phyloP scores from a whole-genome alignment of 805 yeast species.

The Lachancea lanzarotensis region DNA sequence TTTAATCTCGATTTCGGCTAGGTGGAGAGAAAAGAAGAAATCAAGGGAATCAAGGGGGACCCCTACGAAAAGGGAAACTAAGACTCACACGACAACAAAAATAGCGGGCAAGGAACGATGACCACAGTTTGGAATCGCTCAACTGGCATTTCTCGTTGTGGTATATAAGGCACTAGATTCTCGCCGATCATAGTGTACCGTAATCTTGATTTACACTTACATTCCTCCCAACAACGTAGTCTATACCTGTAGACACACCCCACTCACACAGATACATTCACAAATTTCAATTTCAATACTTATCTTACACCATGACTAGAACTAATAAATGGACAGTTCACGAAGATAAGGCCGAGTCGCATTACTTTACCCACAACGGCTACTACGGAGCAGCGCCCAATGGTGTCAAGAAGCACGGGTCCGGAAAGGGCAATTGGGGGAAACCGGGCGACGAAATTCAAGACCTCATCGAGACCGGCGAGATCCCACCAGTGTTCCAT shows the following conservation, averaged over 20 bases:
- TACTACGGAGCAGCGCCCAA: conserved; percentile 62
- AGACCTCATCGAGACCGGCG: conserved; percentile 54
- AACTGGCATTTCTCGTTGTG: too few species aligned
- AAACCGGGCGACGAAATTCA: conserved; percentile 68
- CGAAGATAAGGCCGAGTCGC: conserved; percentile 53
- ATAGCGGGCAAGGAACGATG: too few species aligned
- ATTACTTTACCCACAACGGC: conserved; percentile 77
- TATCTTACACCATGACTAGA: conserved; percentile 52
- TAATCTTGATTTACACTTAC: too few species aligned
- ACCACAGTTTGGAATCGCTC: too few species aligned
- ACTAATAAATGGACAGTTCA: conserved; percentile 68
- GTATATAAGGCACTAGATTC: too few species aligned
- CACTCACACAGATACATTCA: background rate
- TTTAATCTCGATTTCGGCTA: too few species aligned
- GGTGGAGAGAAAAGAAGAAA: too few species aligned
- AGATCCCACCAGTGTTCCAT: conserved; percentile 42
- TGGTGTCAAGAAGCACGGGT: conserved; percentile 74
- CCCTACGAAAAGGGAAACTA: too few species aligned
- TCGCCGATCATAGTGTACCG: too few species aligned
- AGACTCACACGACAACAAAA: too few species aligned
- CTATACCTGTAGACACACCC: background rate
- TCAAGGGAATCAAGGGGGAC: too few species aligned
- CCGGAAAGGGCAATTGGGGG: conserved; percentile 89
- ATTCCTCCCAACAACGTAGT: too few species aligned
- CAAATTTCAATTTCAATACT: background rate